Conservation (phyloP, 495 filamentous ascomycete genomes). For the Hyaloscypha hepaticicola region DNA sequence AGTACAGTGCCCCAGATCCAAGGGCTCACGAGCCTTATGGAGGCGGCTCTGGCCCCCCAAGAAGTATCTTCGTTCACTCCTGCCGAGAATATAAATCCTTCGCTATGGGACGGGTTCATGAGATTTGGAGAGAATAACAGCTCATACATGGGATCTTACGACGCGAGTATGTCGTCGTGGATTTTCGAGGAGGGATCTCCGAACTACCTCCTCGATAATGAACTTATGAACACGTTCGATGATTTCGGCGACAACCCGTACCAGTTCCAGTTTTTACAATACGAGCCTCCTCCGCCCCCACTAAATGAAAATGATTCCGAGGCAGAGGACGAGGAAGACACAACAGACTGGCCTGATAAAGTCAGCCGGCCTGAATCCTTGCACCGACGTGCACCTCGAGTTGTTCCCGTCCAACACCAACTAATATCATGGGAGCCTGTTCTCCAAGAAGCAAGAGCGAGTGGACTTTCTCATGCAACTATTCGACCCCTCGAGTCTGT, state of each 20-base stretch:
- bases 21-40: slow-evolving; percentile 28
- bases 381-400: slow-evolving; percentile 5
- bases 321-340: slow-evolving; percentile 28
- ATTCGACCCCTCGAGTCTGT: slow-evolving; percentile 22
- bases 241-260: slow-evolving; percentile 22
- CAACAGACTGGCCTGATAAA: slow-evolving; percentile 29
- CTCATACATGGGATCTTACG: slow-evolving; percentile 29
- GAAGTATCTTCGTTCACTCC: slow-evolving; percentile 16
- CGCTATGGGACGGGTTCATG: slow-evolving; percentile 28
- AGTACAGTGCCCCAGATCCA: slow-evolving; percentile 9
- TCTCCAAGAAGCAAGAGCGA: slow-evolving; percentile 21
- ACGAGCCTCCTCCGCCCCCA: slow-evolving; percentile 6
- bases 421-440: slow-evolving; percentile 25
- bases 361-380: not conserved
- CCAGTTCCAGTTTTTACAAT: slow-evolving; percentile 18
- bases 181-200: slow-evolving; percentile 17
- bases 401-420: slow-evolving; percentile 21
- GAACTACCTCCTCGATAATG: slow-evolving; percentile 20
- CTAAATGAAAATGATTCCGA: slow-evolving; percentile 16
- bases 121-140: slow-evolving; percentile 16
- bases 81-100: slow-evolving; percentile 21
- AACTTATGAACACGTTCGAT: slow-evolving; percentile 21
- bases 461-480: slow-evolving; percentile 14
- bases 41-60: slow-evolving; percentile 27
- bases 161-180: slow-evolving; percentile 29